A percentile compares a stretch with the other conserved stretches of the same genome.
Conservation (phyloP, 2,329 filamentous ascomycete genomes). For the Zymoseptoria tritici region DNA sequence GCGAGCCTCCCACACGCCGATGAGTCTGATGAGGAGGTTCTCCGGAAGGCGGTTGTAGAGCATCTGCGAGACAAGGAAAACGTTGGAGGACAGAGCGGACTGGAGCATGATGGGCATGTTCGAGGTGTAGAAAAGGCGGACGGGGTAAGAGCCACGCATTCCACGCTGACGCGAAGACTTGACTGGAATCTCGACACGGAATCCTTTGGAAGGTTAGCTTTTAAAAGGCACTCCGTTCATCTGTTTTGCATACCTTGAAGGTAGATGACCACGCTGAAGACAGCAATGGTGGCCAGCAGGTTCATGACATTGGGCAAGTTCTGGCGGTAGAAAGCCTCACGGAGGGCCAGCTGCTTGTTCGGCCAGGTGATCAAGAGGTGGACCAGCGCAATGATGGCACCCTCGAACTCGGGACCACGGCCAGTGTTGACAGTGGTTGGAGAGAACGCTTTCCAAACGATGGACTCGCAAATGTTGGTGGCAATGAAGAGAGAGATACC, state of each 20-base stretch:
- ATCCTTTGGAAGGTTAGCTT: constrained; percentile 57
- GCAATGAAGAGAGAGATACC: constrained; percentile 99
- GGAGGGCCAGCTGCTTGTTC: constrained; percentile 97
- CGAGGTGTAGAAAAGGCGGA: constrained; percentile 99
- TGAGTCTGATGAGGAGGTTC: constrained; percentile 93
- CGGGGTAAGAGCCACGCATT: constrained; percentile 93
- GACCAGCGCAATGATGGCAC: constrained; percentile 94
- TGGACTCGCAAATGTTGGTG: constrained; percentile 99
- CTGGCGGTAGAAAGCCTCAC: constrained; percentile 98
- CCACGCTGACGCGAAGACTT: constrained; percentile 99
- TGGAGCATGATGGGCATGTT: constrained; percentile 99
- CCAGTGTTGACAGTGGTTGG: constrained; percentile 99
- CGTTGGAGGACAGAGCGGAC: constrained; percentile 95
- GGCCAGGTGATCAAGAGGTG: constrained; percentile 97
- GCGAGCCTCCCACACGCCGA: constrained; percentile 97
- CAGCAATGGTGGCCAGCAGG: constrained; percentile 80
- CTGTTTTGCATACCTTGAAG: constrained; percentile 35
- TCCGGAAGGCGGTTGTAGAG: constrained; percentile 98
- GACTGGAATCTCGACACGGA: constrained; percentile 99
- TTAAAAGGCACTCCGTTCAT: background rate
- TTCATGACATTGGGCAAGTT: constrained; percentile 99
- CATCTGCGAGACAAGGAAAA: constrained; percentile 99
- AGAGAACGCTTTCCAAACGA: constrained; percentile 99
- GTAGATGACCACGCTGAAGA: constrained; percentile 98
- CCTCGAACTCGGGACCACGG: constrained; percentile 97